phyloP scores from a whole-genome alignment of 2,329 filamentous ascomycete species.

The Colletotrichum eremochloae region DNA sequence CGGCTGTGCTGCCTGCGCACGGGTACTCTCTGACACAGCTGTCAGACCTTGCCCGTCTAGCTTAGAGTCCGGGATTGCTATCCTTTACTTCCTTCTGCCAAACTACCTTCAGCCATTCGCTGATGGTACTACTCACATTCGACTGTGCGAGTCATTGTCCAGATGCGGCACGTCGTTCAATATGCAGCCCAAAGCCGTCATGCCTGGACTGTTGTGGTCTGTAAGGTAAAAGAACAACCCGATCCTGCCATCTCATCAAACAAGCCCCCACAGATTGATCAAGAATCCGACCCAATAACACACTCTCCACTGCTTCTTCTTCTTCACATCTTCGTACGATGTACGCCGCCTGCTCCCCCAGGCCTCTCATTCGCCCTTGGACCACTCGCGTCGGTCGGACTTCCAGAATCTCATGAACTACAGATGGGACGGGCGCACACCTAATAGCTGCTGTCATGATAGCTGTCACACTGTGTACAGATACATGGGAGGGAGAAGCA shows the following conservation, averaged over 20 bases:
- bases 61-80: slow-evolving; percentile 1
- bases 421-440: slow-evolving; percentile 15
- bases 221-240: background rate
- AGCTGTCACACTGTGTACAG: slow-evolving; percentile 26
- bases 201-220: background rate
- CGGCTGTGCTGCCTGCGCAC: slow-evolving; percentile 33
- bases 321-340: slow-evolving; percentile 27
- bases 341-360: slow-evolving; percentile 32
- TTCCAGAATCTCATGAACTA: slow-evolving; percentile 2
- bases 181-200: background rate
- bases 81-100: background rate
- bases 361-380: slow-evolving; percentile 34
- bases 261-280: slow-evolving; percentile 4
- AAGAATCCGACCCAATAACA: background rate
- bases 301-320: background rate
- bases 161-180: background rate
- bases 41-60: slow-evolving; percentile 29
- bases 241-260: background rate
- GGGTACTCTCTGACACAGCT: slow-evolving; percentile 40
- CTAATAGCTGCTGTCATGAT: slow-evolving; percentile 3
- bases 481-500: background rate
- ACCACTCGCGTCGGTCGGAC: slow-evolving; percentile 24
- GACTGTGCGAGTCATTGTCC: background rate
- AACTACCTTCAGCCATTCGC: background rate
- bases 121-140: background rate